Conservation (phyloP, 2,329 filamentous ascomycete genomes). For the Exophiala bonariae region DNA sequence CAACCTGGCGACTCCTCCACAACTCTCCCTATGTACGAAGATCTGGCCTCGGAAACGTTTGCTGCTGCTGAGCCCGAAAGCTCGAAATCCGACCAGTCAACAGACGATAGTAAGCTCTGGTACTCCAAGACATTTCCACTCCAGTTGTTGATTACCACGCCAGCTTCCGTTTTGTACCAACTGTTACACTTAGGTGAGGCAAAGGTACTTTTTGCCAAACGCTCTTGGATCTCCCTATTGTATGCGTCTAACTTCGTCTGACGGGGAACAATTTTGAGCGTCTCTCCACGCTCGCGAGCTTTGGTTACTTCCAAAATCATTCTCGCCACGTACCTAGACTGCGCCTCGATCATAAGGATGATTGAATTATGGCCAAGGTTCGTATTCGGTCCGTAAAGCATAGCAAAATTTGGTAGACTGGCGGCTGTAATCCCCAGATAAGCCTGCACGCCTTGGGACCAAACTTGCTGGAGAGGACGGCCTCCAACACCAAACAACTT, state of each 20-base stretch:
- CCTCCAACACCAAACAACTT: constrained; percentile 49
- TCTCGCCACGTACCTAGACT: constrained; percentile 54
- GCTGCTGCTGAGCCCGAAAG: constrained; percentile 26
- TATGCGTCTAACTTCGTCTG: constrained; percentile 15
- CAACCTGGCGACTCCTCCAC: constrained; percentile 37
- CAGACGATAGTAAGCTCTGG: constrained; percentile 43
- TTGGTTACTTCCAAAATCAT: constrained; percentile 51
- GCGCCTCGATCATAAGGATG: constrained; percentile 63
- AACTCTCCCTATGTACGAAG: constrained; percentile 32
- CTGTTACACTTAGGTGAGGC: constrained; percentile 55
- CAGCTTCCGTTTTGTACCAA: constrained; percentile 59
- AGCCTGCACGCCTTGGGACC: constrained; percentile 52
- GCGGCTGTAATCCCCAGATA: constrained; percentile 54
- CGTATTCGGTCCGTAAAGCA: constrained; percentile 61
- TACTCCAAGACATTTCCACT: constrained; percentile 56
- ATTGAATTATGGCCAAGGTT: constrained; percentile 58
- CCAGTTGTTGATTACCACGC: constrained; percentile 60
- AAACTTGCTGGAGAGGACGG: constrained; percentile 50
- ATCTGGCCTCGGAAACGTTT: constrained; percentile 12
- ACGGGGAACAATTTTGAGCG: constrained; percentile 49
- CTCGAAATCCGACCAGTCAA: constrained; percentile 31
- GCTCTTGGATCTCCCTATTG: constrained; percentile 23
- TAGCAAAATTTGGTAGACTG: constrained; percentile 55
- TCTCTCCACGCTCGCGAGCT: constrained; percentile 41
- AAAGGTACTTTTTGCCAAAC: constrained; percentile 48